A percentile compares a stretch with the other conserved stretches of the same genome.
Conservation (phyloP, 345 rosid species). For the Citrus mangshanensis region DNA sequence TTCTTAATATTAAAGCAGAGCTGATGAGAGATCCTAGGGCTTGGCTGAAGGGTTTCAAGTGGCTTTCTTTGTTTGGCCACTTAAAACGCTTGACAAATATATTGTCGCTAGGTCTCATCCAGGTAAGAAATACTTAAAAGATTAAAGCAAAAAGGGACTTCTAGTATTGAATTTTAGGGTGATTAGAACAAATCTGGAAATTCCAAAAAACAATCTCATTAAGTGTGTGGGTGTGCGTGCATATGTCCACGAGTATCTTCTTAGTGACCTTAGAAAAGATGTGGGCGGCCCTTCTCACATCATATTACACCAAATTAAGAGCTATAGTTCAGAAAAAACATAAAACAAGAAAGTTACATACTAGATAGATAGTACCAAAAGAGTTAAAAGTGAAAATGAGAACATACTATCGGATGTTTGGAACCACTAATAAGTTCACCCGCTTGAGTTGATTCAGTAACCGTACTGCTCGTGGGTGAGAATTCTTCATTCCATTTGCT, state of each 20-base stretch:
- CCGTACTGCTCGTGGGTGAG: conserved; percentile 57
- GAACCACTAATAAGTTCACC: conserved; percentile 51
- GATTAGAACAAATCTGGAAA: background rate
- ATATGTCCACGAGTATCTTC: too few species aligned
- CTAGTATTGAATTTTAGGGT: background rate
- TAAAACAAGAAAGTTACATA: background rate
- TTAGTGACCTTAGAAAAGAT: background rate
- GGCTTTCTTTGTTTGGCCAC: too few species aligned
- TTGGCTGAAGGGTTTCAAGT: too few species aligned
- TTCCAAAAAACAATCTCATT: background rate
- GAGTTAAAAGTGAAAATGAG: conserved; percentile 5
- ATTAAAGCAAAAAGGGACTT: background rate
- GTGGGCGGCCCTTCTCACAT: background rate
- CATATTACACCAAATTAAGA: background rate
- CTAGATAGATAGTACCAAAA: background rate
- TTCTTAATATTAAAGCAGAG: background rate
- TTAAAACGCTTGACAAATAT: background rate
- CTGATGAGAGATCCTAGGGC: too few species aligned
- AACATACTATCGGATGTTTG: conserved; percentile 42
- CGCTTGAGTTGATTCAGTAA: conserved; percentile 68
- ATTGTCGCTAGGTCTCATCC: background rate
- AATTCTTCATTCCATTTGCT: conserved; percentile 82
- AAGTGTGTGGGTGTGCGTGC: background rate
- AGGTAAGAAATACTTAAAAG: background rate
- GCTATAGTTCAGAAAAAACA: background rate